Evolutionary conservation across 192 early-diverging fungal species (phyloP), one percentile per base, ranked within the genome.

Genomic region (Funneliformis geosporum): DNA sequence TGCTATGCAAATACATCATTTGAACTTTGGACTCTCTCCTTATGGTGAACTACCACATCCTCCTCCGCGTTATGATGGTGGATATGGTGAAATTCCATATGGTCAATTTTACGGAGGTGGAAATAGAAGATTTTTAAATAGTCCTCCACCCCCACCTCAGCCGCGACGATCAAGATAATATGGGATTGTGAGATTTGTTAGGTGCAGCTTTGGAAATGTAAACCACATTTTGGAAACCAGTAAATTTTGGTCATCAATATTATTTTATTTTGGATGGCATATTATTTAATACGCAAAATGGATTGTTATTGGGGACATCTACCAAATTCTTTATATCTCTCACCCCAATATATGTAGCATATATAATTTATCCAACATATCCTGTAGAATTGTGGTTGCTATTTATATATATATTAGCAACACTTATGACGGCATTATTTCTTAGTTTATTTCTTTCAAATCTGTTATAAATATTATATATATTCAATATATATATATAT

Each of bases 31-130:
- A 68, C 18, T 78, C 10, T 65, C 64, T 50, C 76, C 76, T 16
- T 78, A 78, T 55, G 44, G 76, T 23, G 76, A 78, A 38, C 27
- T 78, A 28, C 33, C 59, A 25, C 64, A 64, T 21, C 75, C 72
- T 14, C 73, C 73, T 11, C 76, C 76, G 43, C 62, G 76, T 38
- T 78, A 78, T 78, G 76, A 78, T 78, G 76, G 76, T 47, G 64
- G 76, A 8, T 78, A 78, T 68, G 60, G 60, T 68, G 76, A 78
- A n/a, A 78, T 78, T n/a, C 27, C 76, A 68, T 78, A 78, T 67
- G 43, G 44, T 16, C 55, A 60, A 55, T 78, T 78, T 68, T 78
- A 78, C 38, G 66, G 66, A 21, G 65, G 65, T 27, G 76, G 76
- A 44, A 47, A 78, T 78, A 27, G 76, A 46, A 65, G 76, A 68